Percentiles rank a stretch among this genome's conserved stretches.
phyloP scores from a whole-genome alignment of 345 rosid species.

The Gynandropsis gynandra region DNA sequence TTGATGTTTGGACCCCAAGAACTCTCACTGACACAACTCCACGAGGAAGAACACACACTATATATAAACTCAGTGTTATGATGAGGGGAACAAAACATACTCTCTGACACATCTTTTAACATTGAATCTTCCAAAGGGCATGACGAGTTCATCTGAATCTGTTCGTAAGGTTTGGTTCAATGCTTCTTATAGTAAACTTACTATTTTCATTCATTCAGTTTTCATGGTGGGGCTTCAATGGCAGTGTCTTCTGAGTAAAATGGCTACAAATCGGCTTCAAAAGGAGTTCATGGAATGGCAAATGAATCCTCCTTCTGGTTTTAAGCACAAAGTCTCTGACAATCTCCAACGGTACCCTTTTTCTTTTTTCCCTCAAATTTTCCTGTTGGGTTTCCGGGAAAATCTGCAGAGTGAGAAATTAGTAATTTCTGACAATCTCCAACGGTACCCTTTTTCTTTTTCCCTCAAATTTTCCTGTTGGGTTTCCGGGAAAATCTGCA shows the following conservation, averaged over 20 bases:
- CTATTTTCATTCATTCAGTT: neutral
- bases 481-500: too few relatives aligned
- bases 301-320: constrained; percentile 85
- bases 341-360: too few relatives aligned
- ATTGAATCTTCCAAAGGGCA: neutral
- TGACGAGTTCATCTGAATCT: constrained; percentile 29
- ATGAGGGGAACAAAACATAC: constrained; percentile 22
- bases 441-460: too few relatives aligned
- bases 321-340: constrained; percentile 89
- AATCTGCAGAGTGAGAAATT: too few relatives aligned
- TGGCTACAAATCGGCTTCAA: constrained; percentile 87
- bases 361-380: too few relatives aligned
- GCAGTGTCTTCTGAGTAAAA: constrained; percentile 91
- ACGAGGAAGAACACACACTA: constrained; percentile 18
- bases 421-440: too few relatives aligned
- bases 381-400: too few relatives aligned
- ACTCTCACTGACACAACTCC: constrained; percentile 1
- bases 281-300: constrained; percentile 98
- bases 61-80: constrained; percentile 26
- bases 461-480: too few relatives aligned
- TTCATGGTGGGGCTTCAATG: constrained; percentile 5
- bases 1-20: constrained; percentile 26
- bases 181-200: constrained; percentile 6
- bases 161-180: constrained; percentile 26
- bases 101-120: constrained; percentile 12